Conservation (phyloP, 2,329 filamentous ascomycete species). For the Myriangium duriaei region DNA sequence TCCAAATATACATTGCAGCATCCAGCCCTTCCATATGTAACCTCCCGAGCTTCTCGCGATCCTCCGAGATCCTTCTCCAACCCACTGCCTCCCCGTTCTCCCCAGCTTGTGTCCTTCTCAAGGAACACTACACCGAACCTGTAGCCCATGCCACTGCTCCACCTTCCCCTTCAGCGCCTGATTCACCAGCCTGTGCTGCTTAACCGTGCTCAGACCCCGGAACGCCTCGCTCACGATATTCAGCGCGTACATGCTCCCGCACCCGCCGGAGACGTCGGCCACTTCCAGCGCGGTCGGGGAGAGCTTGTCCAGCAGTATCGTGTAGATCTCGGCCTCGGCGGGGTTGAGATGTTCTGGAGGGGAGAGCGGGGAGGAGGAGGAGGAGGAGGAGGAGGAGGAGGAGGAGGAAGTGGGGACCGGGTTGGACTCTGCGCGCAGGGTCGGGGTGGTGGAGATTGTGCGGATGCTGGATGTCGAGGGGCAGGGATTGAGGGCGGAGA, state of each 20-base stretch:
- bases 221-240: constrained; percentile 63
- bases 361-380: constrained; percentile 1
- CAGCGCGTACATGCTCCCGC: constrained; percentile 78
- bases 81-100: background rate
- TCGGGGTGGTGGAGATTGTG: background rate
- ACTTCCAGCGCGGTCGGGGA: constrained; percentile 36
- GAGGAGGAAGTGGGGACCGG: background rate
- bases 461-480: background rate
- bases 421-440: background rate
- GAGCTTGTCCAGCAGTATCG: constrained; percentile 2
- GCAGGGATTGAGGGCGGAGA: background rate
- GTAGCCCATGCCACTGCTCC: constrained; percentile 71
- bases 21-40: too few species aligned
- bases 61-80: background rate
- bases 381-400: background rate
- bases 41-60: too few species aligned
- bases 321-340: constrained; percentile 4
- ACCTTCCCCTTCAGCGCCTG: constrained; percentile 60
- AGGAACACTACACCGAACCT: constrained; percentile 45
- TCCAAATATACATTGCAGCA: too few species aligned
- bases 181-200: constrained; percentile 76
- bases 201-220: constrained; percentile 56
- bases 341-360: constrained; percentile 4
- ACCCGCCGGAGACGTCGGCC: constrained; percentile 71
- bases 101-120: constrained; percentile 13